Conservation (phyloP, 176 grass and related monocot species). For the Elaeis guineensis region DNA sequence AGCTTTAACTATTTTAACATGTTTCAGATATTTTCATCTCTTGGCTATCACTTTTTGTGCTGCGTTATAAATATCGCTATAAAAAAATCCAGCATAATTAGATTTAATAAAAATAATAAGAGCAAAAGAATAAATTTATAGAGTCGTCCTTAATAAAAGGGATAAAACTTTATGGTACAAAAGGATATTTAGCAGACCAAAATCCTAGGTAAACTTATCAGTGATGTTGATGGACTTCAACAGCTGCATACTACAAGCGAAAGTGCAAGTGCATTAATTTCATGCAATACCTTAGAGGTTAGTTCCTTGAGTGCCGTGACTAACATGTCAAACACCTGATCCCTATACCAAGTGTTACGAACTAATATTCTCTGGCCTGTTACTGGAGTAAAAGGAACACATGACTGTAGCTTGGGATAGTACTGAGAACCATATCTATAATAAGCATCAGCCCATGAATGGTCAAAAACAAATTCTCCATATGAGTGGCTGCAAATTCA, state of each 20-base stretch:
- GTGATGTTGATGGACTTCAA: too few relatives aligned
- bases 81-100: too few relatives aligned
- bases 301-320: conserved; percentile 74
- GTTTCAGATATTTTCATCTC: too few relatives aligned
- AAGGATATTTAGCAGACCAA: too few relatives aligned
- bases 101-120: too few relatives aligned
- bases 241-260: background rate
- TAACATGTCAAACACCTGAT: conserved; percentile 73
- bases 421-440: conserved; percentile 74
- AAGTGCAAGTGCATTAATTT: background rate
- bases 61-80: too few relatives aligned
- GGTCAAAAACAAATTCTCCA: conserved; percentile 94
- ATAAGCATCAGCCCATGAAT: conserved; percentile 94
- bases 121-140: too few relatives aligned
- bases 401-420: conserved; percentile 91
- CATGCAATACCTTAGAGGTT: conserved; percentile 54
- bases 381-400: conserved; percentile 91
- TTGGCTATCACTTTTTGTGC: too few relatives aligned
- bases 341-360: conserved; percentile 50
- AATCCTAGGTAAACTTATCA: too few relatives aligned
- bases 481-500: conserved; percentile 84
- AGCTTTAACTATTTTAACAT: too few relatives aligned
- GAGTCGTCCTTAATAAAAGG: too few relatives aligned
- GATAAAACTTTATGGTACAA: too few relatives aligned
- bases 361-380: conserved; percentile 92